Percentiles rank a stretch among this genome's conserved stretches.
Evolutionary conservation across 1,284 basidiomycete species (phyloP).

Genomic region (Ustilago shanxiensis): DNA sequence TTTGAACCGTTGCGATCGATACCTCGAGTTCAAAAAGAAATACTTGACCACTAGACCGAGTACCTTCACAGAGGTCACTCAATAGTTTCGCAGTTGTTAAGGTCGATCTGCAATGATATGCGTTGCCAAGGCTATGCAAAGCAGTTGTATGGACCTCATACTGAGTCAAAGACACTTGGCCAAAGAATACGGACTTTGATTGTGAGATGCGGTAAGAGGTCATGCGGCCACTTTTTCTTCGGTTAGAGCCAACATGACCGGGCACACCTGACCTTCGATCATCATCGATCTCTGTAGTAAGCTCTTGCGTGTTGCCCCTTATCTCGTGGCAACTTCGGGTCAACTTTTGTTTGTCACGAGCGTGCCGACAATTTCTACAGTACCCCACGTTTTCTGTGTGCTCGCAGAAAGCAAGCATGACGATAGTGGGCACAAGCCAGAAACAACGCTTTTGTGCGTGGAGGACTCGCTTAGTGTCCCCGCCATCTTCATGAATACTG

Average conservation of each 20-base stretch:
- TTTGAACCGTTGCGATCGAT: background rate
- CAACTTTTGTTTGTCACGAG: slow-evolving; percentile 1
- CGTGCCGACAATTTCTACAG: background rate
- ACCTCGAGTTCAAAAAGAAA: too few species aligned
- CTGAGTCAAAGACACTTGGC: background rate
- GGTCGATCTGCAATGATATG: too few species aligned
- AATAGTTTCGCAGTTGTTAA: too few species aligned
- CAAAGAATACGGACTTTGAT: background rate
- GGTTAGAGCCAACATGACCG: background rate
- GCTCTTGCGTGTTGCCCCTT: background rate
- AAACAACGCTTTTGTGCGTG: background rate
- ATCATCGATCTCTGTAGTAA: background rate
- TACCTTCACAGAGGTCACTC: too few species aligned
- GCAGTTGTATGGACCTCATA: background rate
- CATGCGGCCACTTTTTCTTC: background rate
- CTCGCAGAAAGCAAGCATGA: background rate
- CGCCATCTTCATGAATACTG: background rate
- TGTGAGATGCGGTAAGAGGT: background rate
- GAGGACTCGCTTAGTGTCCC: background rate
- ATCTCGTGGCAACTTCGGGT: background rate
- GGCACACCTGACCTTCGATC: background rate
- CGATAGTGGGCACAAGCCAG: background rate
- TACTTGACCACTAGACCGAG: too few species aligned
- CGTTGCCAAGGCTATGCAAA: background rate
- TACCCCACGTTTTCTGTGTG: background rate